A percentile compares a stretch with the other conserved stretches of the same genome.
These are phyloP conservation scores for Begonia fuchsioides DNA, from an alignment of 306 rosid species.

Conservation along the genomic window DNA sequence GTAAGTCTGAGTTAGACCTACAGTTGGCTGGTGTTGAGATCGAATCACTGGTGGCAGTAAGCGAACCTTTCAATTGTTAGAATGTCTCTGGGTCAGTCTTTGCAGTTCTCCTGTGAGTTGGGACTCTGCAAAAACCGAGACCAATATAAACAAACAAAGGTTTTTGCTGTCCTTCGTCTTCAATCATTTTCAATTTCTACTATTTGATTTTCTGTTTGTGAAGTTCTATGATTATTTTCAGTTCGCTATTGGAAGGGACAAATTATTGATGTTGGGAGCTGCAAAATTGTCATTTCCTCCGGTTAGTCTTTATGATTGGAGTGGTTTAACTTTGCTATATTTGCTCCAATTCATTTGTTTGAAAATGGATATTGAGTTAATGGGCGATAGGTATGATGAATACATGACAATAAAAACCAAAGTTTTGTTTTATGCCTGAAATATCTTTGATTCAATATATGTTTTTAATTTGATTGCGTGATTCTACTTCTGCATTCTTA, in stretches of 20 bases:
- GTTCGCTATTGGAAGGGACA: constrained; percentile 27
- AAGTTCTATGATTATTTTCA: constrained; percentile 24
- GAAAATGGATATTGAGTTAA: background rate
- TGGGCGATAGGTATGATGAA: too few relatives aligned
- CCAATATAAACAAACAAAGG: constrained; percentile 32
- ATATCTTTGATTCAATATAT: too few relatives aligned
- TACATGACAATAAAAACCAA: too few relatives aligned
- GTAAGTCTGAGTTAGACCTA: too few relatives aligned
- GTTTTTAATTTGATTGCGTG: too few relatives aligned
- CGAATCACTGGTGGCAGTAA: too few relatives aligned
- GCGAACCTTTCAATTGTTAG: background rate
- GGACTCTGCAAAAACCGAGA: constrained; percentile 56
- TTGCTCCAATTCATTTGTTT: background rate
- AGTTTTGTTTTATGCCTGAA: too few relatives aligned
- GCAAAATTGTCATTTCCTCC: constrained; percentile 24
- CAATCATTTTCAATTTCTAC: too few relatives aligned
- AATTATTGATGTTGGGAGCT: constrained; percentile 18
- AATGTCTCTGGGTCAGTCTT: constrained; percentile 75
- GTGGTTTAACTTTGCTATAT: background rate
- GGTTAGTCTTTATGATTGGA: constrained; percentile 24
- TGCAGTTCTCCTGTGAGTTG: constrained; percentile 62
- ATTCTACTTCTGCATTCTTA: too few relatives aligned
- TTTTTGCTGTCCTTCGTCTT: constrained; percentile 7
- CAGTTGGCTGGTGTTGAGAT: too few relatives aligned
- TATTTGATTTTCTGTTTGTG: background rate